Evolutionary conservation across 1,284 basidiomycete species (phyloP).

Genomic region (Anthracocystis walkeri): DNA sequence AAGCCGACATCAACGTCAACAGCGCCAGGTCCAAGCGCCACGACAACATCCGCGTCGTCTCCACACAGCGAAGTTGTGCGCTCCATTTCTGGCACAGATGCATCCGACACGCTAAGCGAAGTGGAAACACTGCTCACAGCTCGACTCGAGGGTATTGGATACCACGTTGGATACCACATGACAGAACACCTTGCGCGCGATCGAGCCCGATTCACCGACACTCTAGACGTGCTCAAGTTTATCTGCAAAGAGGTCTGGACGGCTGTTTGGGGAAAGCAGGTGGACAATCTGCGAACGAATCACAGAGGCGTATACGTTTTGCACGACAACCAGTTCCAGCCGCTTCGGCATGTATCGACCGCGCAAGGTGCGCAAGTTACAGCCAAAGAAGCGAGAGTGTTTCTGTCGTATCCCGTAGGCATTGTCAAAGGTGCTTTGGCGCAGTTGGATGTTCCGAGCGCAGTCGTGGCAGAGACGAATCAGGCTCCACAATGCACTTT

Average conservation of each 20-base stretch:
- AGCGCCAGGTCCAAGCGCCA: constrained; percentile 1
- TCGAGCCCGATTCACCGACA: constrained; percentile 80
- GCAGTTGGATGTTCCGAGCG: constrained; percentile 55
- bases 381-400: constrained; percentile 67
- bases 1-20: constrained; percentile 7
- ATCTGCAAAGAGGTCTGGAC: constrained; percentile 95
- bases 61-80: constrained; percentile 24
- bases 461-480: constrained; percentile 58
- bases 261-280: constrained; percentile 89
- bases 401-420: constrained; percentile 56
- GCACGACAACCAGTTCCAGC: constrained; percentile 89
- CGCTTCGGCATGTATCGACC: constrained; percentile 81
- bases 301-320: constrained; percentile 93
- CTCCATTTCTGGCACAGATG: constrained; percentile 52
- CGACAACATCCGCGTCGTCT: constrained; percentile 1
- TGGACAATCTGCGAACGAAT: constrained; percentile 93
- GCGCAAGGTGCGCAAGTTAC: constrained; percentile 81
- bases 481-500: constrained; percentile 56
- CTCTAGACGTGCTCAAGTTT: constrained; percentile 91
- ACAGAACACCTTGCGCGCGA: constrained; percentile 84
- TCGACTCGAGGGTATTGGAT: constrained; percentile 83
- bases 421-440: constrained; percentile 58
- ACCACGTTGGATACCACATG: constrained; percentile 86
- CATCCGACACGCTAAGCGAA: constrained; percentile 57
- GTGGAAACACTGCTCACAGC: constrained; percentile 79